Conservation (phyloP, 306 rosid species). For the Sesbania bispinosa region DNA sequence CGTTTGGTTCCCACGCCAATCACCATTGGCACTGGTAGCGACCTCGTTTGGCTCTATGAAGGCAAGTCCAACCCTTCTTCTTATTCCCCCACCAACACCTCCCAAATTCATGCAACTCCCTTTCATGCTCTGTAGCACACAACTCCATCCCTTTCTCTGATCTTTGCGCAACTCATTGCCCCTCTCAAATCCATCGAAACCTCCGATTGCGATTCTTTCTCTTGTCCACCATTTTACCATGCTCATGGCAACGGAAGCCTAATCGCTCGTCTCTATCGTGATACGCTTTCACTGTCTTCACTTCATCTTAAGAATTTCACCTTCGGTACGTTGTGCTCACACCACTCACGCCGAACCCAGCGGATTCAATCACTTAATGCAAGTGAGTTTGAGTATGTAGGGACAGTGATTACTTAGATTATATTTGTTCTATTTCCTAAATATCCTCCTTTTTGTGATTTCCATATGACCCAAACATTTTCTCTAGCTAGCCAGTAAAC, state of each 20-base stretch:
- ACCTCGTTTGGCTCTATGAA: constrained; percentile 94
- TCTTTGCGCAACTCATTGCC: constrained; percentile 76
- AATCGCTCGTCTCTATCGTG: constrained; percentile 48
- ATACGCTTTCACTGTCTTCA: constrained; percentile 47
- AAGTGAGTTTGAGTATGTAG: no score
- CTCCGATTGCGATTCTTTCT: constrained; percentile 52
- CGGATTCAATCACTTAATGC: no score
- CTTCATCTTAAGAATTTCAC: constrained; percentile 57
- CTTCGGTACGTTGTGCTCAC: constrained; percentile 84
- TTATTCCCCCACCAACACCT: constrained; percentile 22
- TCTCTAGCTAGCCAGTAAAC: no score
- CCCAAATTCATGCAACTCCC: constrained; percentile 54
- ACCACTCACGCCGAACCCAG: constrained; percentile 72
- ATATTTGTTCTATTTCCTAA: no score
- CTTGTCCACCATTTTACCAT: constrained; percentile 75
- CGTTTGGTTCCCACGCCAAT: constrained; percentile 32
- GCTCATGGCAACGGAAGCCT: constrained; percentile 92
- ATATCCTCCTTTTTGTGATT: no score
- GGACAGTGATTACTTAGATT: no score
- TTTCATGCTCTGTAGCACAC: constrained; percentile 70
- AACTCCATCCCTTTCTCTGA: constrained; percentile 46
- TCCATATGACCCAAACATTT: no score
- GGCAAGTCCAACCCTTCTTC: constrained; percentile 44
- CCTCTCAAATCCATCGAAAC: constrained; percentile 67
- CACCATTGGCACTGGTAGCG: constrained; percentile 86